Evolutionary conservation across 2,329 filamentous ascomycete species (phyloP).

Genomic region (Colletotrichum melonis): DNA sequence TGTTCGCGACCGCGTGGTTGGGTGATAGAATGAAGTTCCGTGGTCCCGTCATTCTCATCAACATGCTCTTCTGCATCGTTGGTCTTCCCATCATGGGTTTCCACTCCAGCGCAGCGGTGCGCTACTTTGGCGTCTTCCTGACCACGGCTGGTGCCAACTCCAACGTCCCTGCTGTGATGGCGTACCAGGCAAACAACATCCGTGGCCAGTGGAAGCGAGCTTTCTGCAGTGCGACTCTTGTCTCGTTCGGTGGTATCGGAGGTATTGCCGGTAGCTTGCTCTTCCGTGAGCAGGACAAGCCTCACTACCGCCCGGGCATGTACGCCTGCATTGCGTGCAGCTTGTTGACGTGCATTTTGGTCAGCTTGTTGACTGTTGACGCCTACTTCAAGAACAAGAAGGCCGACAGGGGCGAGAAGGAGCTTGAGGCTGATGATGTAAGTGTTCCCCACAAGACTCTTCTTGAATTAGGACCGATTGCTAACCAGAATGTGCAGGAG

Average conservation of each 20-base stretch:
- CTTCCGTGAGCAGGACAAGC: slow-evolving; percentile 70
- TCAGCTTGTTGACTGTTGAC: slow-evolving; percentile 51
- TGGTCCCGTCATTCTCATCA: slow-evolving; percentile 73
- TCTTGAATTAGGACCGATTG: not conserved
- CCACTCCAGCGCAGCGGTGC: slow-evolving; percentile 62
- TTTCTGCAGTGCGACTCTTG: slow-evolving; percentile 79
- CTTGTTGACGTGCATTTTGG: slow-evolving; percentile 58
- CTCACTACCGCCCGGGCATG: slow-evolving; percentile 65
- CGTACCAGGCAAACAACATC: slow-evolving; percentile 90
- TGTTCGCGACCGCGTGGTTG: slow-evolving; percentile 68
- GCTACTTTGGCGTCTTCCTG: slow-evolving; percentile 82
- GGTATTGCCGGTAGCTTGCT: slow-evolving; percentile 82
- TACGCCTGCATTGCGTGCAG: slow-evolving; percentile 65
- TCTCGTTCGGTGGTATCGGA: slow-evolving; percentile 81
- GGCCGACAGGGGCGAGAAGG: slow-evolving; percentile 64
- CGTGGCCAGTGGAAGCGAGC: slow-evolving; percentile 91
- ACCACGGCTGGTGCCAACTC: slow-evolving; percentile 81
- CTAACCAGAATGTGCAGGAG: slow-evolving; percentile 30
- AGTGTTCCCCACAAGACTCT: slow-evolving; percentile 41
- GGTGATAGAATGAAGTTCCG: slow-evolving; percentile 76
- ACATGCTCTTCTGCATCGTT: slow-evolving; percentile 73
- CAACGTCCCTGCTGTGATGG: slow-evolving; percentile 79
- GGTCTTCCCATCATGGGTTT: slow-evolving; percentile 81
- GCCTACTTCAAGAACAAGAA: slow-evolving; percentile 58
- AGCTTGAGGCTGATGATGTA: slow-evolving; percentile 63